Conservation (phyloP, 2,329 filamentous ascomycete genomes). For the Ascosphaera pollenicola region DNA sequence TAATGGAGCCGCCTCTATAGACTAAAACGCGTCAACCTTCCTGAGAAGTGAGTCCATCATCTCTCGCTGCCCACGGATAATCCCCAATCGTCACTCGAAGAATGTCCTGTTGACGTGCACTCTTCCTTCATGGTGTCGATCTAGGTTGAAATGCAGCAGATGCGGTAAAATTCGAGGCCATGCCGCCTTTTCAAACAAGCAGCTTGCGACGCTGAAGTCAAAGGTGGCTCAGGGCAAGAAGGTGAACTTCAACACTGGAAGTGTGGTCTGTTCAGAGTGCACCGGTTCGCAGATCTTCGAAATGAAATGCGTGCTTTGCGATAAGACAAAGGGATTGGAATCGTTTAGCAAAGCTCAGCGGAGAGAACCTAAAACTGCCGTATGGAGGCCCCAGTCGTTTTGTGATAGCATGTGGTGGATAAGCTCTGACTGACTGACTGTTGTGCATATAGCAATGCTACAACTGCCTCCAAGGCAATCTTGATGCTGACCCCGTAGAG, state of each 20-base stretch:
- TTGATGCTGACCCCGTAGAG: conserved; percentile 13
- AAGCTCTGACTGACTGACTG: neutral
- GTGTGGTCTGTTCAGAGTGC: conserved; percentile 22
- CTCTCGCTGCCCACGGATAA: neutral
- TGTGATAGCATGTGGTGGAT: neutral
- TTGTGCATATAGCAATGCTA: conserved; percentile 24
- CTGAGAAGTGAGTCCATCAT: conserved; percentile 12
- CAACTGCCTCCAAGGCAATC: conserved; percentile 14
- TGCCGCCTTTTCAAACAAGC: conserved; percentile 24
- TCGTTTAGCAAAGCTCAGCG: conserved; percentile 29
- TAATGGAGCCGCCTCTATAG: conserved; percentile 7
- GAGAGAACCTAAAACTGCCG: conserved; percentile 21
- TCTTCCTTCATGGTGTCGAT: neutral
- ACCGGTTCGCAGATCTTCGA: conserved; percentile 22
- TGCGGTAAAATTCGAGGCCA: conserved; percentile 21
- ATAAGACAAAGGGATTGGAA: conserved; percentile 23
- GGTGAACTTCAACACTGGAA: conserved; percentile 6
- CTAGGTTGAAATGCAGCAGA: conserved; percentile 24
- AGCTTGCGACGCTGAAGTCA: conserved; percentile 18
- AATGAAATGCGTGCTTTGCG: conserved; percentile 26
- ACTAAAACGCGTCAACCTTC: conserved; percentile 10
- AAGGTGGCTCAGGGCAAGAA: too few species aligned
- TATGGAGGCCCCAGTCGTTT: conserved; percentile 11
- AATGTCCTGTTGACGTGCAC: neutral
- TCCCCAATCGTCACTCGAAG: neutral